Evolutionary conservation across 805 yeast genomes (phyloP).

Genomic region (Zygoascus flipseniorum): DNA sequence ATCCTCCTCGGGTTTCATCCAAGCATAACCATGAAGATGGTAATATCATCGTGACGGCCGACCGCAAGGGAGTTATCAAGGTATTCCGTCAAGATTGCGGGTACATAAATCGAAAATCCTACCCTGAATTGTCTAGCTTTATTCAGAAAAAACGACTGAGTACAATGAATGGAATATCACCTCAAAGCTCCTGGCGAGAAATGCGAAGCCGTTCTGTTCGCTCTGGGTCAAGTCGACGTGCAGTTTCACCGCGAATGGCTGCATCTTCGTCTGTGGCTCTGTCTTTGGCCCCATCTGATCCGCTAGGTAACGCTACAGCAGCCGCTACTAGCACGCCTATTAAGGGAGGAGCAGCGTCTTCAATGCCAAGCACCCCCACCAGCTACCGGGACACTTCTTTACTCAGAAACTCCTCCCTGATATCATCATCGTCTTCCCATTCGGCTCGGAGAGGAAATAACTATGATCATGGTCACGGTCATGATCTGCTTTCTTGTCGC

Average conservation of each 20-base stretch:
- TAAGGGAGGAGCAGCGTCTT: neutral
- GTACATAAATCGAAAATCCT: conserved; percentile 25
- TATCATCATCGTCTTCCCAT: neutral
- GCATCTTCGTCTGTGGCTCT: neutral
- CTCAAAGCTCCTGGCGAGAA: neutral
- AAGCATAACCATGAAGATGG: conserved; percentile 21
- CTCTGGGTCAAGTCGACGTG: neutral
- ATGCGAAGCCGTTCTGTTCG: neutral
- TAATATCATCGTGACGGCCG: conserved; percentile 65
- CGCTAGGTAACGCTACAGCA: neutral
- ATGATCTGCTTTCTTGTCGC: neutral
- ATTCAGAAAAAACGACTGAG: conserved; percentile 16
- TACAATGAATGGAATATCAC: neutral
- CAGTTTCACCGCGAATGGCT: neutral
- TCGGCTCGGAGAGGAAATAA: neutral
- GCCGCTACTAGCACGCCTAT: neutral
- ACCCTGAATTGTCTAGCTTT: conserved; percentile 6
- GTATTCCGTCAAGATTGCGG: conserved; percentile 79
- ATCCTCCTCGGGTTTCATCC: conserved; percentile 4
- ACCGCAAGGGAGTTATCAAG: conserved; percentile 60
- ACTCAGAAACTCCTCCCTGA: neutral
- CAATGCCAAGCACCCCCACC: neutral
- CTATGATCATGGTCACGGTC: neutral
- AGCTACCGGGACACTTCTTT: neutral
- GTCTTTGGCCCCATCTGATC: too few relatives aligned